Evolutionary conservation across 176 grass and related monocot species (phyloP), one percentile per base, ranked within the genome.

Genomic region (Metroxylon sagu): DNA sequence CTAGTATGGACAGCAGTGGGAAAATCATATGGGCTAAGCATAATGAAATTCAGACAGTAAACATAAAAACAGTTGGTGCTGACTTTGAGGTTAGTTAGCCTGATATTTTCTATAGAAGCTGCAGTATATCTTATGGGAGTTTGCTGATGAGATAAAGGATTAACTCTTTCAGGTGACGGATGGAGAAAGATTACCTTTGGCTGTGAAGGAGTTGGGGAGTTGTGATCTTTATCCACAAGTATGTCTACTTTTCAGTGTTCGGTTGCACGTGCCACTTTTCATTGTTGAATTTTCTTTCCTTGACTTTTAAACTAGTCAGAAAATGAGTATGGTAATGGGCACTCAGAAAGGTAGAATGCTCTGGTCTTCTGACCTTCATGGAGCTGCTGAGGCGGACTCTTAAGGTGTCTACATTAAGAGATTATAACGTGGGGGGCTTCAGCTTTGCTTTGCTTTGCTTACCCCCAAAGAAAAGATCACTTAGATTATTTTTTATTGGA

Each of bases 171-270:
- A 98, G 93, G 81, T 78, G 28, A 85, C 73, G 49, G 93, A 98
- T 61, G 93, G 93, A 27, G 93, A 98, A 81, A 98, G 87, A 80
- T 80, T 98, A 61, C 87, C 93, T 26, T 71, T 98, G 56, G 70
- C 93, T 65, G 87, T 98, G 26, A 98, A 98, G 60, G 93, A 98
- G 53, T 74, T 98, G 71, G 93, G 93, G 78, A 92, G 81, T 59
- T 98, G 93, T 78, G 93, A 98, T 72, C 79, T 98, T 55, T 98
- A 98, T 35, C 93, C 93, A 27, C 93, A 98, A 81, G 93, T 98
- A 81, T 48, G 78, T 54, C 75, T 70, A 4, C 43, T 71, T 68
- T 14, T n/a, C 29, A 30, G 5, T 26, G 28, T 17, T 48, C 54
- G 27, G 16, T 66, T 64, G 19, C 18, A 51, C 15, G 16, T 67